Percentiles rank a stretch among this genome's conserved stretches.
phyloP scores from a whole-genome alignment of 2,329 filamentous ascomycete genomes.

The Colletotrichum sp. region DNA sequence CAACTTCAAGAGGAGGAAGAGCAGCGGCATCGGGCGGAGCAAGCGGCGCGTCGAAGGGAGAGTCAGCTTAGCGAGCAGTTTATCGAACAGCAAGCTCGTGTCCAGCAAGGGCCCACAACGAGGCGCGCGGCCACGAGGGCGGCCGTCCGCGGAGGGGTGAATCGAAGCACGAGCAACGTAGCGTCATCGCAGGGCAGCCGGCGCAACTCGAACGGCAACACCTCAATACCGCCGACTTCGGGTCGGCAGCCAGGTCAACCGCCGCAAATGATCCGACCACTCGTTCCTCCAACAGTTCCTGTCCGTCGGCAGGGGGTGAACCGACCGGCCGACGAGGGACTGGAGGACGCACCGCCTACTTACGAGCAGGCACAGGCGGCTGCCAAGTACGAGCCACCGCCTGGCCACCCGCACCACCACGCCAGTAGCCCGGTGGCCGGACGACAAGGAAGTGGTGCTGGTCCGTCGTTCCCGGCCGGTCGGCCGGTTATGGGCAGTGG shows the following conservation, averaged over 20 bases:
- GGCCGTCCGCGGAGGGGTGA: constrained; percentile 19
- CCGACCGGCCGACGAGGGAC: constrained; percentile 40
- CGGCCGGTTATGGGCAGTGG: constrained; percentile 14
- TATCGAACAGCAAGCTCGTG: constrained; percentile 67
- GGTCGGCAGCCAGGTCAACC: constrained; percentile 18
- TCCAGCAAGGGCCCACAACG: constrained; percentile 29
- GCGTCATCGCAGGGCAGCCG: constrained; percentile 6
- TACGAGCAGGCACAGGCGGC: constrained; percentile 63
- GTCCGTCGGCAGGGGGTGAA: constrained; percentile 40
- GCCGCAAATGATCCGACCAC: constrained; percentile 47
- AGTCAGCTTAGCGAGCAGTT: constrained; percentile 72
- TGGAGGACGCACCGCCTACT: constrained; percentile 59
- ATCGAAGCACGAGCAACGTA: constrained; percentile 11
- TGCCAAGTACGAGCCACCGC: constrained; percentile 55
- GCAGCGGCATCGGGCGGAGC: constrained; percentile 68
- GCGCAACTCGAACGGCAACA: constrained; percentile 16
- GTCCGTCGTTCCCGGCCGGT: constrained; percentile 6
- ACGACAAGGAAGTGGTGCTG: constrained; percentile 1
- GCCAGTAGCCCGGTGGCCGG: constrained; percentile 38
- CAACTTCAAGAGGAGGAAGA: constrained; percentile 97
- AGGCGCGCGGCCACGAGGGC: constrained; percentile 24
- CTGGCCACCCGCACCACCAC: constrained; percentile 55
- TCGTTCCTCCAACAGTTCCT: constrained; percentile 46
- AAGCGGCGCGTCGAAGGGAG: constrained; percentile 68
- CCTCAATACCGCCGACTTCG: background rate